Base-by-base conservation (phyloP, 805 yeast species). In the Candida pseudofarinosa region DNA sequence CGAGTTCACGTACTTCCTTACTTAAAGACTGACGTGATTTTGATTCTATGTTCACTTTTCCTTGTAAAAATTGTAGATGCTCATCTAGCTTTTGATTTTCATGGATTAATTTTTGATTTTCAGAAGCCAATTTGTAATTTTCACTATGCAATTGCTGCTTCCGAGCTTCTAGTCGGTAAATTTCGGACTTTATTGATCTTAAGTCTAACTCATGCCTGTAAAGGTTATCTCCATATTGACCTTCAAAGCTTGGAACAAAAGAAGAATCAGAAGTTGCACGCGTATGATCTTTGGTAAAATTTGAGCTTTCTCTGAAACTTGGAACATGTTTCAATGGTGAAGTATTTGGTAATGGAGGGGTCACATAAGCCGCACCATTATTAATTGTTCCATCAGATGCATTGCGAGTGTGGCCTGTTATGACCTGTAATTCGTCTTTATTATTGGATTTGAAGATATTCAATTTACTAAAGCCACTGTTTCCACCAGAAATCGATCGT, bases 1-100 rank as follows among this genome's bases (percentile, higher is more conserved):
- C 71, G 47, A 88, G 63, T 15, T 65, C 73, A 38, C 69, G 74
- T 12, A 85, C 69, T 33, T 84, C 88, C 35, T 63, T 67, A 16
- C 65, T 44, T 30, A 83, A 49, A 4, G 59, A 58, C 2, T 73
- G 68, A 48, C 75, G 79, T 1, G 69, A 62, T 1, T 68, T 56
- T 31, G 70, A 67, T 46, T 74, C 69, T 33, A 59, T 60, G 13
- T 61, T 55, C 10, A 81, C 51, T 46, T 71, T 74, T 31, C 59
- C 51, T 40, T 69, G 73, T 43, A 76, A 42, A n/a, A 62, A 54
- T 40, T 73, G 64, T 41, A 76, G 48, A 18, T 63, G 43, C 23
- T 43, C 41, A 37, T 19, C 42, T 13, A 52, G 42, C 28, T 23
- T 23, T 23, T 23, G 28, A 23, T 10, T 23, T 23, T 23, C 28